phyloP scores from a whole-genome alignment of 345 rosid species.

The Eucalyptus fibrosa region DNA sequence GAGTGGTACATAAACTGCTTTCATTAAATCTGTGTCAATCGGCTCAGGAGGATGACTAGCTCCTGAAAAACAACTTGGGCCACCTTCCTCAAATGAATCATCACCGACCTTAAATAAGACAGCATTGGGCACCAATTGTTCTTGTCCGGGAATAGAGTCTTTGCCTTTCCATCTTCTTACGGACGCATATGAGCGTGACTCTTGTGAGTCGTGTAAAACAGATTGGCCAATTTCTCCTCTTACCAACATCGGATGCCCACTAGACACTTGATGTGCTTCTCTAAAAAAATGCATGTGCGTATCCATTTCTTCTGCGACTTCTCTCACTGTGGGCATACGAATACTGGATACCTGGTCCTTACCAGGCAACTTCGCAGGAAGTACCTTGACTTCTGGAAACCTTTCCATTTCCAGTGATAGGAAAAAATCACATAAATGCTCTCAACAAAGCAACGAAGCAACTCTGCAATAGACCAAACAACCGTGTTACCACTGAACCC shows the following conservation, averaged over 20 bases:
- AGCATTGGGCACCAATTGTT: slow-evolving; percentile 28
- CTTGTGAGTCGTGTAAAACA: slow-evolving; percentile 8
- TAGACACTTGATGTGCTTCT: not conserved
- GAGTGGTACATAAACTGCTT: slow-evolving; percentile 54
- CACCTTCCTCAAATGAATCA: slow-evolving; percentile 58
- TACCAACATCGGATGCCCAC: not conserved
- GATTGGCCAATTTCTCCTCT: slow-evolving; percentile 24
- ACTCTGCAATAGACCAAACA: slow-evolving; percentile 14
- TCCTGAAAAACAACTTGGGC: slow-evolving; percentile 70
- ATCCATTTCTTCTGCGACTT: not conserved
- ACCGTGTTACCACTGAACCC: not conserved
- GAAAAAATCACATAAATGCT: slow-evolving; percentile 17
- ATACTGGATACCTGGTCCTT: slow-evolving; percentile 26
- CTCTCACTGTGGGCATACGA: slow-evolving; percentile 8
- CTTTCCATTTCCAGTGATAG: slow-evolving; percentile 45
- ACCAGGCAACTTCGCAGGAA: slow-evolving; percentile 38
- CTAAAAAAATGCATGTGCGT: not conserved
- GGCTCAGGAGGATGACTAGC: slow-evolving; percentile 97
- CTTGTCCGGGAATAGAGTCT: slow-evolving; percentile 25
- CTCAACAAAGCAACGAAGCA: not conserved
- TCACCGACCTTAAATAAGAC: slow-evolving; percentile 25
- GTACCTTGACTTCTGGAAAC: slow-evolving; percentile 37
- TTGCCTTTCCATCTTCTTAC: slow-evolving; percentile 51
- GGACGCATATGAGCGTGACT: slow-evolving; percentile 17
- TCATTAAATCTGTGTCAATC: slow-evolving; percentile 72